Evolutionary conservation across 108 stramenopile species (phyloP), one percentile per base, ranked within the genome.

Genomic region (Stephanodiscus minutulus): DNA sequence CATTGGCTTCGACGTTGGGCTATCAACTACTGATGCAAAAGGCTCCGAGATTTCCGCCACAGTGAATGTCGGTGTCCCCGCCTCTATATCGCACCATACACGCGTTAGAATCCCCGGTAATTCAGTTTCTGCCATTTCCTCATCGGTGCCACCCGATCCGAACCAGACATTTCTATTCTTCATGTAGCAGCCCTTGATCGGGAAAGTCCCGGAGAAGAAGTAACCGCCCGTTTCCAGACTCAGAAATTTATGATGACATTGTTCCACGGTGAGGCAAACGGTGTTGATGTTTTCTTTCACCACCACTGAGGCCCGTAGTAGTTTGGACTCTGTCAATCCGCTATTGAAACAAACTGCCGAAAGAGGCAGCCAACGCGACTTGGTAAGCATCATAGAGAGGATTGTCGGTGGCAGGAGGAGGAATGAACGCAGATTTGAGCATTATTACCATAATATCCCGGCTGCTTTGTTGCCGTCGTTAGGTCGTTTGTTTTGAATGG

Each of bases 101-200:
- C 63, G 63, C 44, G 17, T 15, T 49, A 46, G 63, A 31, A 64
- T 27, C 35, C 63, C 63, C 5, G 63, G 39, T 44, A 64, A 47
- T 31, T 21, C 21, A 27, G 24, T 3, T 28, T 28, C 46, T 17
- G 43, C 43, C 63, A 64, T 44, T 2, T 64, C 63, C 17, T 64
- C 63, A 20, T 43, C 44, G 41, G 41, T 64, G 15, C 63, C 37
- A 28, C 63, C 63, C 18, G 48, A 31, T 49, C 63, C 63, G 31
- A 64, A 64, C 20, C 29, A 64, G 12, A 49, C 63, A 28, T 49
- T 47, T 9, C n/a, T 39, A 22, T 21, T 44, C 41, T 64, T 64
- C 18, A n/a, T 29, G 37, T 33, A 64, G 41, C 63, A 64, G 13
- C 63, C 63, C 63, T 64, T 64, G n/a, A 20, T 64, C 7, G 63